Conservation (phyloP, 345 rosid species). For the Camelina sativa region DNA sequence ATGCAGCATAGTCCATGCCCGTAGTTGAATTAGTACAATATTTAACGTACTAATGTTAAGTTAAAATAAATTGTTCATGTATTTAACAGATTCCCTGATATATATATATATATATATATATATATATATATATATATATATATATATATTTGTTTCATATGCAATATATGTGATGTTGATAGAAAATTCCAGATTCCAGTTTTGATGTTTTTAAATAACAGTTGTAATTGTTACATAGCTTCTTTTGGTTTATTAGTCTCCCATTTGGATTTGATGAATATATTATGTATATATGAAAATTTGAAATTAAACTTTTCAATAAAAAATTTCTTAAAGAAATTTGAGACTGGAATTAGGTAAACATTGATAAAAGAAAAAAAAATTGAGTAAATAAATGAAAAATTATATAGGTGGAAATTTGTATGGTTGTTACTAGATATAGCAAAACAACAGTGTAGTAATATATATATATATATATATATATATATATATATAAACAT, state of each 20-base stretch:
- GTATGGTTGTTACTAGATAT: neutral
- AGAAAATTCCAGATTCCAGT: neutral
- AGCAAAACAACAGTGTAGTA: neutral
- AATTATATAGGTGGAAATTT: neutral
- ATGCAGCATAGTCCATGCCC: neutral
- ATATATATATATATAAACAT: no score
- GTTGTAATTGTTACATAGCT: neutral
- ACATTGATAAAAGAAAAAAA: neutral
- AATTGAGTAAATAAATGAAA: neutral
- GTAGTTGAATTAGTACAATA: neutral
- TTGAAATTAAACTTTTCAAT: neutral
- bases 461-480: neutral
- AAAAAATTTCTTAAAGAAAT: neutral
- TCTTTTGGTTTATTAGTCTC: neutral
- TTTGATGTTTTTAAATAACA: neutral
- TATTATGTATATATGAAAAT: neutral
- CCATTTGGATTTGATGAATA: neutral
- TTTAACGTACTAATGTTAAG: neutral
- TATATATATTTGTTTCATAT: neutral
- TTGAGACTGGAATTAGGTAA: neutral
- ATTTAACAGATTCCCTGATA: neutral
- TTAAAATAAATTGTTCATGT: neutral
- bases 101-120: neutral
- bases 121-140: neutral
- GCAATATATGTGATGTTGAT: neutral